These are phyloP conservation scores for Glaciozyma antarctica DNA, from an alignment of 768 basidiomycete genomes.

Conservation along the genomic window DNA sequence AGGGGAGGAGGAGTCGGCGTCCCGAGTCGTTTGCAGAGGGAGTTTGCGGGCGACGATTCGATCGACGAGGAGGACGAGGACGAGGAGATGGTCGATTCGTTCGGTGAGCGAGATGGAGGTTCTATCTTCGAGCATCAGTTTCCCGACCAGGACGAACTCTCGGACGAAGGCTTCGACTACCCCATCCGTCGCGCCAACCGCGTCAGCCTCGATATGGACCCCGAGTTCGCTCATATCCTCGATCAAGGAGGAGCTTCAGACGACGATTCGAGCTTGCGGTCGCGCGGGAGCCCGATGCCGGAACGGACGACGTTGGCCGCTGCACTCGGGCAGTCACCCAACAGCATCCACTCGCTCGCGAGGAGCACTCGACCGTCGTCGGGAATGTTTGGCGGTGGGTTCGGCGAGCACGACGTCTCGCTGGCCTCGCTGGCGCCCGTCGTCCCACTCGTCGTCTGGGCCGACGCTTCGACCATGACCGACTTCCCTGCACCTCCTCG, in stretches of 20 bases:
- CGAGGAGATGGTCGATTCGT: conserved; percentile 34
- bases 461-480: conserved; percentile 14
- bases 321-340: conserved; percentile 4
- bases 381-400: background rate
- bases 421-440: too few species aligned
- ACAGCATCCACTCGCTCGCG: background rate
- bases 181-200: conserved; percentile 46
- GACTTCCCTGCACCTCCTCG: conserved; percentile 8
- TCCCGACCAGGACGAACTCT: conserved; percentile 8
- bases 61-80: conserved; percentile 23
- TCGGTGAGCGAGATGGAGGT: conserved; percentile 10
- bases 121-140: conserved; percentile 32
- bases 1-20: conserved; percentile 6
- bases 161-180: conserved; percentile 7
- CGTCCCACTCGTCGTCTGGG: conserved; percentile 1
- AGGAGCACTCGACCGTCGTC: conserved; percentile 19
- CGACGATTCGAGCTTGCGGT: conserved; percentile 47
- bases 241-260: conserved; percentile 43
- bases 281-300: conserved; percentile 35
- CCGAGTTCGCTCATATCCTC: conserved; percentile 68
- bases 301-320: conserved; percentile 16
- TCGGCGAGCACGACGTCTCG: background rate
- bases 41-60: conserved; percentile 22
- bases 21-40: background rate
- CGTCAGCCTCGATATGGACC: conserved; percentile 52